Percentiles rank a stretch among this genome's conserved stretches.
phyloP scores from a whole-genome alignment of 208 protist species.

The Acanthamoeba culbertsoni region DNA sequence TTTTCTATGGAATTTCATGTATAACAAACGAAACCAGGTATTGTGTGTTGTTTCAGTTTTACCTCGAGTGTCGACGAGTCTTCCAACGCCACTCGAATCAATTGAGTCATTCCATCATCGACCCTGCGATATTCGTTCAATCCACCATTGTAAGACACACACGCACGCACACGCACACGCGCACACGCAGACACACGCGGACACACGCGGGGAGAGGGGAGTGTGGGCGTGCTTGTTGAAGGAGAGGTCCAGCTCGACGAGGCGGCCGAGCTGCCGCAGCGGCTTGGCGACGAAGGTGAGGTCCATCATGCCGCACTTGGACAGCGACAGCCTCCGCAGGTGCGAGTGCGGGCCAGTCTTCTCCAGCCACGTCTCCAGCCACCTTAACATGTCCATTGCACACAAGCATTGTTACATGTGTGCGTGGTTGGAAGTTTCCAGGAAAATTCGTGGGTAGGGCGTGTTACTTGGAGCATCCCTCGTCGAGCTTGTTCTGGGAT shows the following conservation, averaged over 20 bases:
- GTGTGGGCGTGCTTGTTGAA: too few relatives aligned
- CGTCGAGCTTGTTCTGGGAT: neutral
- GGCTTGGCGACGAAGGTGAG: slow-evolving; percentile 5
- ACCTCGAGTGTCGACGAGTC: neutral
- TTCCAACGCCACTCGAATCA: neutral
- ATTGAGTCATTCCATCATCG: neutral
- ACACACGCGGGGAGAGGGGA: too few relatives aligned
- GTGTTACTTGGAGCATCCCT: neutral
- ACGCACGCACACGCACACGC: too few relatives aligned
- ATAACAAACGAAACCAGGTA: too few relatives aligned
- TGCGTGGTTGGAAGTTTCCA: neutral
- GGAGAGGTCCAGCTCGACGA: neutral
- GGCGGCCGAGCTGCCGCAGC: neutral
- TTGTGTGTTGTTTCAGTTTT: too few relatives aligned
- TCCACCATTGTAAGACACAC: too few relatives aligned
- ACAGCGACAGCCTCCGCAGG: neutral
- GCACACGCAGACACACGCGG: too few relatives aligned
- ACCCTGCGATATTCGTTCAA: too few relatives aligned
- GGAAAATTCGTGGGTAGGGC: neutral
- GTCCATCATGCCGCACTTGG: neutral
- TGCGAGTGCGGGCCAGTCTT: neutral
- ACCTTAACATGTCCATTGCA: neutral
- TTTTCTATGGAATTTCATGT: too few relatives aligned
- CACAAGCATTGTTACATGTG: too few relatives aligned
- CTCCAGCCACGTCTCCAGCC: neutral